Percentiles rank a stretch among this genome's conserved stretches.
Conservation (phyloP, 2,329 filamentous ascomycete species). For the Ophiostoma triangulosporum region DNA sequence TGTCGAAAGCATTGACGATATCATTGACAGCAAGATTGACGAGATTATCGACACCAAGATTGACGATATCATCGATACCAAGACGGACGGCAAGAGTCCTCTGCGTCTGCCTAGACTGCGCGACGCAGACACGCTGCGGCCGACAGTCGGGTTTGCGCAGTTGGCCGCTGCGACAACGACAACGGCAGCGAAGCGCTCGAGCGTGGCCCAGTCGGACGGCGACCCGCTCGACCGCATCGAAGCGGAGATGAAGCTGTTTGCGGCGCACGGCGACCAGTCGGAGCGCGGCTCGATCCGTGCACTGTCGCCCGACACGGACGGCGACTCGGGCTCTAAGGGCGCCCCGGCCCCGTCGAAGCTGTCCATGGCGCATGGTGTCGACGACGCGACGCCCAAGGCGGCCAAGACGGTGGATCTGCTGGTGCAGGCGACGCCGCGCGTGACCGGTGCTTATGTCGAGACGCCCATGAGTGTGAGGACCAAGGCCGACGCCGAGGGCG, state of each 20-base stretch:
- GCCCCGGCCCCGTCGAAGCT: neutral
- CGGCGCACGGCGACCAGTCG: conserved; percentile 39
- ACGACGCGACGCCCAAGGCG: conserved; percentile 30
- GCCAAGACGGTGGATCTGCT: conserved; percentile 28
- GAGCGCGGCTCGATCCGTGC: conserved; percentile 40
- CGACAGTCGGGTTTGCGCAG: conserved; percentile 33
- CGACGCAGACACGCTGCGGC: conserved; percentile 14
- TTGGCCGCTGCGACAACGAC: conserved; percentile 34
- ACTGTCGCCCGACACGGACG: conserved; percentile 27
- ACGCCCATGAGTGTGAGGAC: conserved; percentile 36
- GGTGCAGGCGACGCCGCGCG: conserved; percentile 37
- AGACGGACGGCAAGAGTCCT: neutral
- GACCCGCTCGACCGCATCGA: conserved; percentile 45
- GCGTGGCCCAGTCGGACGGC: conserved; percentile 33
- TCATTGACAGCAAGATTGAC: too few species aligned
- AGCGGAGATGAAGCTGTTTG: conserved; percentile 43
- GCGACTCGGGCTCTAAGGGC: conserved; percentile 1
- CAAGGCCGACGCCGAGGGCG: too few species aligned
- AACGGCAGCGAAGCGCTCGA: conserved; percentile 33
- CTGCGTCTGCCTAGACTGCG: conserved; percentile 17
- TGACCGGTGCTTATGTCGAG: conserved; percentile 43
- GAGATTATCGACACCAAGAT: too few species aligned
- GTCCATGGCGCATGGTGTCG: too few species aligned
- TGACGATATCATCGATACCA: too few species aligned
- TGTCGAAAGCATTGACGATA: too few species aligned